Evolutionary conservation across 257 asterid species (phyloP), one percentile per base, ranked within the genome.

Genomic region (Solanum etuberosum): DNA sequence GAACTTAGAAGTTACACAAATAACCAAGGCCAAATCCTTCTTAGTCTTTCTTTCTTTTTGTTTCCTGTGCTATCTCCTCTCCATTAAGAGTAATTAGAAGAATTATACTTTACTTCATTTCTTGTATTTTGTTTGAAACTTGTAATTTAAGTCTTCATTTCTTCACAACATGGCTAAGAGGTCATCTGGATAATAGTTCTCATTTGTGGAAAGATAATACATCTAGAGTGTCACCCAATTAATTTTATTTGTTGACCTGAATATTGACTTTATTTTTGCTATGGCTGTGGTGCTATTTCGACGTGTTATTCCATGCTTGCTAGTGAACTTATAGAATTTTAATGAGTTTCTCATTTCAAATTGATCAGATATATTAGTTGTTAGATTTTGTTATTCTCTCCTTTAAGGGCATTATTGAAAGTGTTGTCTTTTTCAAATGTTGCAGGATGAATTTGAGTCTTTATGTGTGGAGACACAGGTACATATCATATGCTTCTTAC

Each of bases 371-470:
- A 15, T 78, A 43, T n/a, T 31, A 43, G 20, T 61, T 34, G 67
- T 86, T 65, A 23, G 43, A 40, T 35, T 42, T 78, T 18, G 35
- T 16, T 29, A 16, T 61, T 21, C 32, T 40, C 5, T 43, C 74
- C 63, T n/a, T 38, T 72, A 11, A 20, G 37, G 35, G 13, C 18
- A 46, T 16, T 27, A 40, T 73, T 27, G 38, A 84, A 86, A 89
- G 83, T 63, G 21, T 54, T 23, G 70, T 71, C 86, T 89, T 32
- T 85, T 84, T 81, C 37, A 23, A 80, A 70, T 87, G 32, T 81
- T 87, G 92, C 98, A 95, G 98, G 96, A 93, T 87, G 91, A 91
- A 42, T 88, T 93, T 37, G 94, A 93, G 88, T 89, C 95, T 2
- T 42, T 91, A 86, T 88, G 94, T 48, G 78, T 89, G n/a, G 93